Evolutionary conservation across 352 stramenopile species (phyloP), one percentile per base, ranked within the genome.

Genomic region (Saprolegnia diclina): DNA sequence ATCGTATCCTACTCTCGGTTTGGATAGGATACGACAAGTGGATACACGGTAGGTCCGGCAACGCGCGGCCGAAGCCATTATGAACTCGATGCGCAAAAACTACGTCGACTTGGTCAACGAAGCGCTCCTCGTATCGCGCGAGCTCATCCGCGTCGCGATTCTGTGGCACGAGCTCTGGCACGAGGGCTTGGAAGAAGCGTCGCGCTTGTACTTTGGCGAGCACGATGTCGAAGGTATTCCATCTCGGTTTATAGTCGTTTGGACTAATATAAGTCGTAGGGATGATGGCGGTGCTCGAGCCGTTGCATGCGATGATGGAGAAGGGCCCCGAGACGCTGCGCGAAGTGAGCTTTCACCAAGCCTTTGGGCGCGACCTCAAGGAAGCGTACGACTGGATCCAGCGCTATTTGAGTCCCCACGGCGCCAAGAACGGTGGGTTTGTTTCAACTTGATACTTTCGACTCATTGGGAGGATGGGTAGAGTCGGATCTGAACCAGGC

Each of bases 161-260:
- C 76, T 99, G 53, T 99, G 97, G 97, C 85, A 99, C 66, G 97
- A 99, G 74, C 90, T 97, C 73, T 99, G 97, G 97, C 96, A 99
- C 64, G 94, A 98, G 79, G 95, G 91, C 0, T 81, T 99, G 0
- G 97, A 99, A 72, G 94, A 99, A 76, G 97, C 97, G 6, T 98
- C 89, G 32, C 81, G 95, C 5, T 73, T 98, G 50, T 96, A 99
- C 78, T 99, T 99, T 79, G 94, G 88, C 18, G 92, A 99, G 72
- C 90, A 94, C n/a, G 96, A 99, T 79, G 84, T 99, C 5, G 87
- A 97, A 24, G 96, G 53, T 59, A 59, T n/a, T n/a, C n/a, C n/a
- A n/a, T n/a, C n/a, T n/a, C n/a, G n/a, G n/a, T n/a, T n/a, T n/a
- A n/a, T n/a, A n/a, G n/a, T n/a, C n/a, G n/a, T 54, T 26, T 26